Percentiles rank a stretch among this genome's conserved stretches.
Evolutionary conservation across 1,139 yeast genomes (phyloP).

Genomic region (Yamadazyma pseudoaaseri): DNA sequence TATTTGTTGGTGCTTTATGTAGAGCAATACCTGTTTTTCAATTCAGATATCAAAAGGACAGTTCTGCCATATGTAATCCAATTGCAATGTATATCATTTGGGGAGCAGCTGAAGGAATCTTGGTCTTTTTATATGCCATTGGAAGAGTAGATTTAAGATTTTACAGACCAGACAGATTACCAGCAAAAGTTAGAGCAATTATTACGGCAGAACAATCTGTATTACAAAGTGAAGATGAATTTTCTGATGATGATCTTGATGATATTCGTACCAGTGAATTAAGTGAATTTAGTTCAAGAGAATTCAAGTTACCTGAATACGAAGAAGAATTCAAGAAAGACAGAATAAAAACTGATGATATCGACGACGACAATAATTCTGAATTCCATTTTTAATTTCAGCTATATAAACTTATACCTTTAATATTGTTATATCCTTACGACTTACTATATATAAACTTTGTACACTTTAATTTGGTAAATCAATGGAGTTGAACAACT

Average conservation of each 20-base stretch:
- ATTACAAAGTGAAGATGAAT: slow-evolving; percentile 15
- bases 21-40: slow-evolving; percentile 58
- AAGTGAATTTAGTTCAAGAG: slow-evolving; percentile 11
- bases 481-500: slow-evolving; percentile 28
- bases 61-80: slow-evolving; percentile 29
- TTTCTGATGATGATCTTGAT: slow-evolving; percentile 12
- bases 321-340: slow-evolving; percentile 14
- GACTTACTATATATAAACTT: no score
- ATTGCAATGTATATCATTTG: slow-evolving; percentile 66
- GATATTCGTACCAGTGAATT: slow-evolving; percentile 16
- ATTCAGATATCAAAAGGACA: slow-evolving; percentile 23
- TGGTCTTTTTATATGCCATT: slow-evolving; percentile 53
- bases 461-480: slow-evolving; percentile 3
- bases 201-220: slow-evolving; percentile 42
- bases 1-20: slow-evolving; percentile 57
- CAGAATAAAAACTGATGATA: slow-evolving; percentile 5
- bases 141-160: slow-evolving; percentile 73
- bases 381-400: slow-evolving; percentile 21
- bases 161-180: slow-evolving; percentile 68
- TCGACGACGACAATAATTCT: slow-evolving; percentile 15
- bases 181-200: slow-evolving; percentile 36
- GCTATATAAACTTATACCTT: no score
- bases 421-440: no score
- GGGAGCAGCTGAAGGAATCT: slow-evolving; percentile 58
- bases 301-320: slow-evolving; percentile 14